Base-by-base conservation (phyloP, 2,329 filamentous ascomycete genomes). In the Hypoxylon sp. region DNA sequence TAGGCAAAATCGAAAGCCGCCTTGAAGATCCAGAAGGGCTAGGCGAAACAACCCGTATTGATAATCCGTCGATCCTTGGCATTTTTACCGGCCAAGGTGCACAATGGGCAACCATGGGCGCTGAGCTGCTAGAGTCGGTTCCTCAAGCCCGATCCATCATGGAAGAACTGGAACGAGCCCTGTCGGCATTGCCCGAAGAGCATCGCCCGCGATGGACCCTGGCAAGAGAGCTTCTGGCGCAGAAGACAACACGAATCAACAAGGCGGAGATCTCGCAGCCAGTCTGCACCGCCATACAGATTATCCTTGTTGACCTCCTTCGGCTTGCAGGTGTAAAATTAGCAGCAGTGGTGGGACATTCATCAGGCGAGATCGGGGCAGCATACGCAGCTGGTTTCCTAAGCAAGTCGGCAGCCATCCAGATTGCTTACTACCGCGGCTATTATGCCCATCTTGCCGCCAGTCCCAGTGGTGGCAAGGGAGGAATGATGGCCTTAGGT, bases 231-330 rank as follows among this genome's bases (percentile, higher is more conserved):
- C 24, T 72, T 2, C 34, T 52, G 5, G 57, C 49, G 30, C 47
- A 50, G 7, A 41, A 46, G 6, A 28, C 39, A 20, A 68, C 66
- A 0, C 64, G 62, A 6, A 58, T 73, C 1, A 26, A 17, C 11
- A 44, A 61, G 8, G 67, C 69, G 3, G 41, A 49, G 0, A 28
- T 74, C 7, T 70, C 71, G 0, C 72, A 74, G n/a, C 70, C 71
- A 0, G 24, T 78, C 0, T 80, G 76, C 56, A 80, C 79, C 2
- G 78, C 77, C 0, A 28, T 82, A 0, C 80, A 82, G 59, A 69
- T 82, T 1, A 69, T 71, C 4, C 64, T 80, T 0, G 73, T 80
- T 0, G 74, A 79, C 10, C 51, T 79, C 1, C 67, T 81, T 3
- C 43, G 22, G 2, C 34, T 37, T 0, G 68, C 66, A 0, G 69